These are phyloP conservation scores for Nakazawaea ernobii DNA, from an alignment of 805 yeast genomes.

Conservation along the genomic window DNA sequence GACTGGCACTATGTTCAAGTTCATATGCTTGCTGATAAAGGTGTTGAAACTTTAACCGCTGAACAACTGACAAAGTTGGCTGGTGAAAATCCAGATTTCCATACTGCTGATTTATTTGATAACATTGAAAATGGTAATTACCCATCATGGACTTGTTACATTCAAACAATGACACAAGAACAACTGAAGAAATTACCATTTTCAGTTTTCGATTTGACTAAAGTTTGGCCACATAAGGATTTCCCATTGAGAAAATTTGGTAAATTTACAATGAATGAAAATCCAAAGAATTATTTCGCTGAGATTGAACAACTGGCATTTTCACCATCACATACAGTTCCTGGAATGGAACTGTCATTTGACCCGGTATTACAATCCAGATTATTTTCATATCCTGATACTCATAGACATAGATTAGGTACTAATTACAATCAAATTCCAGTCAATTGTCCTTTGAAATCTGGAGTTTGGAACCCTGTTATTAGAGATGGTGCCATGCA, in stretches of 20 bases:
- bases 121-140: constrained; percentile 70
- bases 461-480: constrained; percentile 57
- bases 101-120: constrained; percentile 74
- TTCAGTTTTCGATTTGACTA: constrained; percentile 85
- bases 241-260: constrained; percentile 88
- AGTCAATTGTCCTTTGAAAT: constrained; percentile 76
- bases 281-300: constrained; percentile 83
- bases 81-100: constrained; percentile 78
- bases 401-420: constrained; percentile 79
- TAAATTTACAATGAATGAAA: constrained; percentile 70
- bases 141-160: constrained; percentile 82
- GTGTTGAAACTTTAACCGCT: constrained; percentile 39
- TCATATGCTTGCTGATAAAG: constrained; percentile 63
- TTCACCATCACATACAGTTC: constrained; percentile 80
- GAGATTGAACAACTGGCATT: constrained; percentile 85
- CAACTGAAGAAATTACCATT: constrained; percentile 72
- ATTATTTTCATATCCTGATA: constrained; percentile 78
- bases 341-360: constrained; percentile 76
- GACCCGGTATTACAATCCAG: constrained; percentile 83
- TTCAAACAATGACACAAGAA: constrained; percentile 82
- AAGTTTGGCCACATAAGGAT: constrained; percentile 85
- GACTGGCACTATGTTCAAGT: constrained; percentile 78
- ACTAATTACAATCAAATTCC: constrained; percentile 79
- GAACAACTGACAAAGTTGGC: constrained; percentile 66
- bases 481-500: constrained; percentile 80